Evolutionary conservation across 352 stramenopile species (phyloP), one percentile per base, ranked within the genome.

Genomic region (Thraustochytrium sp.): DNA sequence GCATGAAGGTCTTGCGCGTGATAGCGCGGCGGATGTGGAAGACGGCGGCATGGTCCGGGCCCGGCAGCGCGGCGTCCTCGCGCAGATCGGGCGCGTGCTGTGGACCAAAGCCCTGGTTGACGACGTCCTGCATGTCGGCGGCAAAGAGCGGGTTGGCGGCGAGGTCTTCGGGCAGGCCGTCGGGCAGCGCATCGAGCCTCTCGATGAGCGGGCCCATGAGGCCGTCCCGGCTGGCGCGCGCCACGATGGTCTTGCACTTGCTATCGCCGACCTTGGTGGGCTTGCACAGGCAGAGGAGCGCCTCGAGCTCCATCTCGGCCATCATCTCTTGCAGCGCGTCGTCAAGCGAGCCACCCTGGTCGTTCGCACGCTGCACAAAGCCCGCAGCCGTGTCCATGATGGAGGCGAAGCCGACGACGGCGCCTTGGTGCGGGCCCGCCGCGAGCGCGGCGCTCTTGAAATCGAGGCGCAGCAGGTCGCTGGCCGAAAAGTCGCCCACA

Each of bases 391-490:
- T 63, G 44, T 72, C 68, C 46, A 80, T 65, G 48, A 80, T 61
- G 5, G 68, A 80, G 13, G 48, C 34, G 31, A 80, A 80, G 48
- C 68, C 68, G 8, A 80, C 2, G 31, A 34, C n/a, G 18, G 31
- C 23, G 11, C 68, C 68, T 37, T 68, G 8, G 26, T 75, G 26
- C 23, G 68, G 9, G 23, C 68, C 68, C 4, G 4, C 8, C 18
- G 48, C 23, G 3, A 63, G 31, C n/a, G 23, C n/a, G 48, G 49
- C 51, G 34, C 31, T 49, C 53, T 80, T 80, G 37, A 80, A 80
- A 31, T 80, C 68, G 23, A 80, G 68, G n/a, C 68, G 48, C 21
- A 80, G 68, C 4, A 80, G 42, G 49, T 80, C 68, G 5, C 13
- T 23, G 8, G 48, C 48, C 5, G 26, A 46, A 26, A 80, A 53